A percentile compares a stretch with the other conserved stretches of the same genome.
phyloP scores from a whole-genome alignment of 345 rosid species.

The Salix udensis region DNA sequence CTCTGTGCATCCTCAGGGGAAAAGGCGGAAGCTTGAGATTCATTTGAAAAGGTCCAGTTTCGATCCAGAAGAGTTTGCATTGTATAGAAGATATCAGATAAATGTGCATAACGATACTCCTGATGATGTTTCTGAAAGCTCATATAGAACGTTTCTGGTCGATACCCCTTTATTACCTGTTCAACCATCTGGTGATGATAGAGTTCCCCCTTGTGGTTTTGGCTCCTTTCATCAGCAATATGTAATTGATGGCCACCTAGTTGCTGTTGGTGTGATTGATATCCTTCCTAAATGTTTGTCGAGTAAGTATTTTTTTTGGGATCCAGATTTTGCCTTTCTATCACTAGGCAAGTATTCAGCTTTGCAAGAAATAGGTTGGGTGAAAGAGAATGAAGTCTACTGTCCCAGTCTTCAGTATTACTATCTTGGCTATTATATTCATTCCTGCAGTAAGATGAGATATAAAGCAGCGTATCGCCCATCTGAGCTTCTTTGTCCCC shows the following conservation, averaged over 20 bases:
- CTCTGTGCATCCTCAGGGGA: slow-evolving; percentile 29
- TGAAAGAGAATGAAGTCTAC: slow-evolving; percentile 55
- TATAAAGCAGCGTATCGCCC: slow-evolving; percentile 93
- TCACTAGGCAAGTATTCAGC: slow-evolving; percentile 92
- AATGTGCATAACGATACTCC: slow-evolving; percentile 78
- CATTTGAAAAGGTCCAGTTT: slow-evolving; percentile 75
- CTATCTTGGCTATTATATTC: slow-evolving; percentile 96
- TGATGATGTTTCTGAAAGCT: slow-evolving; percentile 46
- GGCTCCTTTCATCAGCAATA: slow-evolving; percentile 98
- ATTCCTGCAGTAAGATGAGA: slow-evolving; percentile 96
- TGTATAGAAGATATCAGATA: slow-evolving; percentile 80
- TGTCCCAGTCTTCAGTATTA: slow-evolving; percentile 80
- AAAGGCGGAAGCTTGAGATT: slow-evolving; percentile 69
- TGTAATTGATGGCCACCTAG: slow-evolving; percentile 68
- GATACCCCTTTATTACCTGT: slow-evolving; percentile 75
- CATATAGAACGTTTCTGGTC: slow-evolving; percentile 72
- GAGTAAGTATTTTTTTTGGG: slow-evolving; percentile 95
- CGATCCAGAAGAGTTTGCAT: slow-evolving; percentile 78
- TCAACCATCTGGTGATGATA: slow-evolving; percentile 53
- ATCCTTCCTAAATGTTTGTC: slow-evolving; percentile 92
- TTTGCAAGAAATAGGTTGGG: slow-evolving; percentile 79
- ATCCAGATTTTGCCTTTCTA: slow-evolving; percentile 84
- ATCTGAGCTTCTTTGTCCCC: slow-evolving; percentile 95
- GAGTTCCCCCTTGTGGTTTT: slow-evolving; percentile 77
- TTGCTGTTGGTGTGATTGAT: slow-evolving; percentile 94